Base-by-base conservation (phyloP, 768 basidiomycete species). In the Tulasnella sp. region DNA sequence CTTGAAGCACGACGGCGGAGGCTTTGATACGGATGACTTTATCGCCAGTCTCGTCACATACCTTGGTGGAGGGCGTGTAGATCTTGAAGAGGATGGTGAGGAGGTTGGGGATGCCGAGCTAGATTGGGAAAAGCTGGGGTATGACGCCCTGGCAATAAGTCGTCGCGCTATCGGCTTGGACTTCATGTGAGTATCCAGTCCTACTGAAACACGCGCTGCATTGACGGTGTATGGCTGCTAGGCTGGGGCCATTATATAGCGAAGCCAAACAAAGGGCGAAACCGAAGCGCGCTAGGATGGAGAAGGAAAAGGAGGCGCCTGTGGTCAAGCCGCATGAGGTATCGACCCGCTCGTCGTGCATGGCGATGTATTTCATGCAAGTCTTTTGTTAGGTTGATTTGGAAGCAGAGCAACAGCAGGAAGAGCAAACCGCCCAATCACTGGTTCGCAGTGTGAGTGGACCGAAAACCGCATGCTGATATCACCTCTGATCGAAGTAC, bases 21-120 rank as follows among this genome's bases (percentile, higher is more conserved):
- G 84, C 12, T 99, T 98, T 65, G 94, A 99, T 65, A 73, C 86
- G 37, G 90, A 94, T 62, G 92, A 97, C 55, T 97, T 93, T 63
- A 73, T 99, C 53, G 69, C 79, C 5, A 83, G 83, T 64, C 73
- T 91, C 34, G 72, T 84, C 45, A 75, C 71, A 12, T 86, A 80
- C 64, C 84, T 91, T 84, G 85, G 86, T 15, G 85, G 86, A 4
- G 72, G 75, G 74, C 74, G 35, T 37, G 77, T 70, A 23, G 73
- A 69, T n/a, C 70, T 71, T 17, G 77, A 67, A 6, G 69, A 67
- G 8, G 70, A 69, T 4, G 68, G 34, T 17, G 65, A 59, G 46
- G 58, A 23, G 63, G 64, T 19, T n/a, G 31, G 12, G 48, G 66
- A 25, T 67, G 65, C 63, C 0, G 67, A 72, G 5, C 73, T 91